Base-by-base conservation (phyloP, 306 rosid genomes). In the Citrullus mucosospermus region DNA sequence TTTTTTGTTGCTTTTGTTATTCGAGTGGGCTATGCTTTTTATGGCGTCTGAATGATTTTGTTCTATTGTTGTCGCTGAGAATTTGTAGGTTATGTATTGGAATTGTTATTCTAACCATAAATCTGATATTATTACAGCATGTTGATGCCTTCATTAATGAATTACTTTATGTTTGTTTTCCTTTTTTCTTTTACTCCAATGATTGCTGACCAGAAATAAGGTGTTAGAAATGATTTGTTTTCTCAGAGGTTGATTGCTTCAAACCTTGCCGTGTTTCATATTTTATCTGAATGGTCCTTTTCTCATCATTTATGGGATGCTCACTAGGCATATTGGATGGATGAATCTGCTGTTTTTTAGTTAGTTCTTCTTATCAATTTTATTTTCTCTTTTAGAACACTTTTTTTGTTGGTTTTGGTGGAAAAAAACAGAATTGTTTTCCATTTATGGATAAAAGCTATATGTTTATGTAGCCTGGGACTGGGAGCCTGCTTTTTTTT, bases 21-120 rank as follows among this genome's bases (percentile, higher is more conserved):
- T 69, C 56, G 53, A 55, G 78, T 81, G 55, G 77, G 79, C 30
- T 51, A 18, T 17, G 62, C 46, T 77, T 80, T 0, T 73, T 71
- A 58, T 81, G 72, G 76, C 58, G 58, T 86, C 79, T 76, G 56
- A 76, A 90, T 89, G 78, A 83, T 87, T 80, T 68, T 85, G 88
- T 80, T 81, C 62, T 80, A 69, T 63, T 55, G 59, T 82, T 88
- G 61, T 36, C 74, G 41, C 77, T 61, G 10, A 56, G 69, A 78
- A 63, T 28, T 82, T 69, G 75, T 74, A 67, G 39, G 58, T 53
- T 32, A 65, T 66, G 73, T 18, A 17, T 73, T 84, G 32, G 17
- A 68, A 43, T 41, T 68, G 34, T 12, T 43, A 68, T 43, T 68
- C 34, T 75, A 39, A 83, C 80, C 55, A 78, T 78, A 56, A 71